Conservation (phyloP, 345 rosid genomes). For the Pistacia vera region DNA sequence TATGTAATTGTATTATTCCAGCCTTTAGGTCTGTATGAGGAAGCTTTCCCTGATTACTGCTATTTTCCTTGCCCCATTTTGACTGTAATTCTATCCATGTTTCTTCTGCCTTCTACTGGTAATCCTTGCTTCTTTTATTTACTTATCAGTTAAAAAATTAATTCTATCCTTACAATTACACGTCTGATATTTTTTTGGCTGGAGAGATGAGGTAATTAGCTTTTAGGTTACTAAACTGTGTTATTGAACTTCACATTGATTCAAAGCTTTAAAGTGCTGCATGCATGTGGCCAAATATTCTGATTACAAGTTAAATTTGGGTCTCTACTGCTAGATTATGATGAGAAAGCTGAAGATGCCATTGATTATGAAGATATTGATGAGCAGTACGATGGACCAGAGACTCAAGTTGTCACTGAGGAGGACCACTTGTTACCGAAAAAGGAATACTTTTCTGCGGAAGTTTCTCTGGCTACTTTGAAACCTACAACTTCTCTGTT, state of each 20-base stretch:
- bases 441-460: constrained; percentile 62
- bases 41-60: neutral
- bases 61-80: neutral
- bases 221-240: neutral
- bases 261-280: neutral
- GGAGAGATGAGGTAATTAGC: neutral
- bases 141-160: neutral
- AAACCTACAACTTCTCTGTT: constrained; percentile 53
- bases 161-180: neutral
- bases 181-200: neutral
- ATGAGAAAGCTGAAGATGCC: constrained; percentile 92
- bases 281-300: constrained; percentile 19
- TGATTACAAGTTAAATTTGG: constrained; percentile 30
- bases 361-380: constrained; percentile 95
- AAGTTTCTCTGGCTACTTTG: constrained; percentile 49
- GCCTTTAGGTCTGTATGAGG: neutral
- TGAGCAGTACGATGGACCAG: constrained; percentile 94
- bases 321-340: constrained; percentile 68
- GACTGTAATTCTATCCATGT: neutral
- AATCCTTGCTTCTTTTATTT: neutral
- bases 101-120: neutral
- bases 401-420: constrained; percentile 73
- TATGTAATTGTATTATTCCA: neutral
- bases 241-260: neutral
- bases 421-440: constrained; percentile 81